Conservation (phyloP, 1,284 basidiomycete genomes). For the Malassezia sympodialis region DNA sequence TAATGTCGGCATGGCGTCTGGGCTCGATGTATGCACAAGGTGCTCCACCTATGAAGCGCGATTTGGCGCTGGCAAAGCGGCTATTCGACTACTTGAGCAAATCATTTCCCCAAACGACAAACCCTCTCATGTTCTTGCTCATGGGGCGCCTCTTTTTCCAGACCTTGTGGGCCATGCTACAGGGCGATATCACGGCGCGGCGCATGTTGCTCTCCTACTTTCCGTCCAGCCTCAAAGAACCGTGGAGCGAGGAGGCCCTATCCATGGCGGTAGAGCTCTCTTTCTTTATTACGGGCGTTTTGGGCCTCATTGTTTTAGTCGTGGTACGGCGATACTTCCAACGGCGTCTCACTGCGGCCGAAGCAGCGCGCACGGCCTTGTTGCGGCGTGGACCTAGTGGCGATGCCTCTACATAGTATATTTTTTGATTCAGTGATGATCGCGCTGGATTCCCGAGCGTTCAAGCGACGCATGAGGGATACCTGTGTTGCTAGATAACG, state of each 20-base stretch:
- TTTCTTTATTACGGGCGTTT: neutral
- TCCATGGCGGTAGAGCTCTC: neutral
- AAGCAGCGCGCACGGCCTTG: neutral
- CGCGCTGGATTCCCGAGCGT: no score
- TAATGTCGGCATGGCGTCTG: slow-evolving; percentile 62
- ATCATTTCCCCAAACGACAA: slow-evolving; percentile 73
- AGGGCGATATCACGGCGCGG: slow-evolving; percentile 5
- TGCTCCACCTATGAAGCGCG: slow-evolving; percentile 63
- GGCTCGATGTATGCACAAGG: slow-evolving; percentile 99
- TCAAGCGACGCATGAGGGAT: no score
- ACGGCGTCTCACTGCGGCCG: neutral
- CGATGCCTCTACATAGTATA: no score
- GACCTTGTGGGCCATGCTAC: slow-evolving; percentile 59
- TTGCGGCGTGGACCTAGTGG: neutral
- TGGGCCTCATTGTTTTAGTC: neutral
- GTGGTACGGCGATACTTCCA: neutral
- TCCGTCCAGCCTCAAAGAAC: neutral
- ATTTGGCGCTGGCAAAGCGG: slow-evolving; percentile 92
- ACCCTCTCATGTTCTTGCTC: slow-evolving; percentile 34
- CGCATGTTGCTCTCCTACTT: slow-evolving; percentile 5
- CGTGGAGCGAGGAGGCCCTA: neutral
- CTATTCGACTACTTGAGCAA: slow-evolving; percentile 67
- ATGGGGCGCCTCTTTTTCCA: slow-evolving; percentile 70
- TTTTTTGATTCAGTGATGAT: no score
- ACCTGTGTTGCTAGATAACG: no score